phyloP scores from a whole-genome alignment of 2,329 filamentous ascomycete genomes.

The Aaosphaeria arxii region DNA sequence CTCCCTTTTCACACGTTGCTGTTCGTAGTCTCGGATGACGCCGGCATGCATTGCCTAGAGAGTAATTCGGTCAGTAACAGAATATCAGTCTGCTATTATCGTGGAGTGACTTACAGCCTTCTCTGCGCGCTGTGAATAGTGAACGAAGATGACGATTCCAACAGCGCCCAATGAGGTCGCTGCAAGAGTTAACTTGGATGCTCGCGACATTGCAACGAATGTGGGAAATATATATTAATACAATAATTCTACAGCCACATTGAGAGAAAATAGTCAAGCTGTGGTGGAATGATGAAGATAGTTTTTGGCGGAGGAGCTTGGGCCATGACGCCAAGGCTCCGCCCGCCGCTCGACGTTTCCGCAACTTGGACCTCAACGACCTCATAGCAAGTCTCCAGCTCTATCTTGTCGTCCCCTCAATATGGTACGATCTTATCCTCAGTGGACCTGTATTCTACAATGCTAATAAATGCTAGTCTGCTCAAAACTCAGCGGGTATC shows the following conservation, averaged over 20 bases:
- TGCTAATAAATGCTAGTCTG: slow-evolving; percentile 62
- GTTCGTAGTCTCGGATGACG: slow-evolving; percentile 91
- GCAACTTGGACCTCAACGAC: background rate
- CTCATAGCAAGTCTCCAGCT: background rate
- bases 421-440: background rate
- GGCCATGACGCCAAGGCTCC: slow-evolving; percentile 2
- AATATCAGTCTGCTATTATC: background rate
- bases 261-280: too few species aligned
- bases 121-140: slow-evolving; percentile 83
- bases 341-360: slow-evolving; percentile 1
- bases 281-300: too few species aligned
- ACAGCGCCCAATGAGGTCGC: slow-evolving; percentile 74
- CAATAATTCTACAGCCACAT: background rate
- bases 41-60: slow-evolving; percentile 88
- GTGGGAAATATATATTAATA: slow-evolving; percentile 1
- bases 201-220: slow-evolving; percentile 69
- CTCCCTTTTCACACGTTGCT: slow-evolving; percentile 85
- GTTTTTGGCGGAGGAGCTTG: slow-evolving; percentile 2
- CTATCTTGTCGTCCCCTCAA: background rate
- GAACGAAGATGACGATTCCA: slow-evolving; percentile 78
- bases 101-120: slow-evolving; percentile 62
- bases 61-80: too few species aligned
- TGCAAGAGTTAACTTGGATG: slow-evolving; percentile 81
- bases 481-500: slow-evolving; percentile 97
- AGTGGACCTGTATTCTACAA: background rate